Evolutionary conservation across 139 green algal species (phyloP), one percentile per base, ranked within the genome.

Genomic region (Chlamydomonas incerta): DNA sequence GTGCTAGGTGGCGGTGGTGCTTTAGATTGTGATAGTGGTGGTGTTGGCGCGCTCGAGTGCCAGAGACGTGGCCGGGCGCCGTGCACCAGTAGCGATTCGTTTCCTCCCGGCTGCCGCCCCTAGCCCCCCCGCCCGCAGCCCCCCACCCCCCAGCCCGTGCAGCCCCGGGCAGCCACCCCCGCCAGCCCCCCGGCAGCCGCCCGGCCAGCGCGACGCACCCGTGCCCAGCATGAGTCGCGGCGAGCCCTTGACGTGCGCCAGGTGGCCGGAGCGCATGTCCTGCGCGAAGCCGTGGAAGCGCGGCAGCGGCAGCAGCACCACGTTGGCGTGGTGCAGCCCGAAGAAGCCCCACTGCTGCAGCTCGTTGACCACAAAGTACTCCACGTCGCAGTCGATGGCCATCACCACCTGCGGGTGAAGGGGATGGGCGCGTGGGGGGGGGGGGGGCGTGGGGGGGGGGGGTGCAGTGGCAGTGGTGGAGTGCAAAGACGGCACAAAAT

Each of bases 261-360:
- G 72, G 41, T 68, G 66, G 62, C 72, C 79, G 14, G 50, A 70
- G 33, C 76, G 71, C 72, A 80, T 58, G 57, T 87, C 86, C 72
- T 90, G 86, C 4, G 81, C 87, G 68, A 90, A 90, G 67, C 87
- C 87, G 37, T 87, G 81, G 67, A 90, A 90, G 3, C 87, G 50
- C 9, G 87, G 87, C 74, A 90, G 74, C 33, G 87, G 87, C 66
- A 90, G 87, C 28, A 90, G 34, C 11, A 72, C 81, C 58, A 90
- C 74, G 60, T 90, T 87, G 31, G 57, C 28, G 47, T 65, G 74
- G 46, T 86, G 37, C 81, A 90, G 74, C 11, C 81, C 81, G 71
- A 90, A 90, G 81, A 90, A 90, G 81, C 29, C 80, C 87, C 87
- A 90, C 62, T 88, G 70, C 65, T 84, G 65, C 35, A 90, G 87